Percentiles rank a stretch among this genome's conserved stretches.
Evolutionary conservation across 1,284 basidiomycete genomes (phyloP).

Genomic region (Tilletia setariae): DNA sequence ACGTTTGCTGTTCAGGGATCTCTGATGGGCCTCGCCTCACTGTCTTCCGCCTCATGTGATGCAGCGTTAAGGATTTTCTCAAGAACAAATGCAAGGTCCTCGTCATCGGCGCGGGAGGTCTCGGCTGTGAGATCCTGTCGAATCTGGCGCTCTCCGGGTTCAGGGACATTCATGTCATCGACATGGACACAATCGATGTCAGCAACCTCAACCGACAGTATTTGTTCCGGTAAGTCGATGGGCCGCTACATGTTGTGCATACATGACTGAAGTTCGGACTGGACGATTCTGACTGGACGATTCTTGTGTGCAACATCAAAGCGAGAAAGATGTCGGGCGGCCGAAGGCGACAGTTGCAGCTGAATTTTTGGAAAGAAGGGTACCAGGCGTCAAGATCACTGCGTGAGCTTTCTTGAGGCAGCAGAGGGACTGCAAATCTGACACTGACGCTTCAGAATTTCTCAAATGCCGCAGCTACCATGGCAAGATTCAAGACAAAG

Average conservation of each 20-base stretch:
- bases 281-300: background rate
- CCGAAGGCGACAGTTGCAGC: constrained; percentile 92
- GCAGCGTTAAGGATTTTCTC: constrained; percentile 77
- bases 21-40: background rate
- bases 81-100: constrained; percentile 82
- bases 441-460: too few species aligned
- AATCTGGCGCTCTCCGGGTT: constrained; percentile 68
- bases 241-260: background rate
- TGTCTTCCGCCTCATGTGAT: background rate
- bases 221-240: constrained; percentile 73
- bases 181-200: constrained; percentile 99
- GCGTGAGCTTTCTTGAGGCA: constrained; percentile 64
- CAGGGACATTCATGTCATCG: constrained; percentile 97
- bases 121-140: constrained; percentile 53
- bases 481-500: constrained; percentile 98
- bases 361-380: constrained; percentile 77
- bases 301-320: too few species aligned
- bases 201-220: constrained; percentile 98
- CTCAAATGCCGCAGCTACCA: constrained; percentile 66
- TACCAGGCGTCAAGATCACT: constrained; percentile 88
- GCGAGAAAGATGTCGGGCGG: constrained; percentile 84
- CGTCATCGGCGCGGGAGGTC: constrained; percentile 68
- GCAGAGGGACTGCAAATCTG: too few species aligned
- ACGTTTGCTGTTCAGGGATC: background rate
- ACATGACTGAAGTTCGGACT: background rate